phyloP scores from a whole-genome alignment of 352 stramenopile species.

The Pythium insidiosum region DNA sequence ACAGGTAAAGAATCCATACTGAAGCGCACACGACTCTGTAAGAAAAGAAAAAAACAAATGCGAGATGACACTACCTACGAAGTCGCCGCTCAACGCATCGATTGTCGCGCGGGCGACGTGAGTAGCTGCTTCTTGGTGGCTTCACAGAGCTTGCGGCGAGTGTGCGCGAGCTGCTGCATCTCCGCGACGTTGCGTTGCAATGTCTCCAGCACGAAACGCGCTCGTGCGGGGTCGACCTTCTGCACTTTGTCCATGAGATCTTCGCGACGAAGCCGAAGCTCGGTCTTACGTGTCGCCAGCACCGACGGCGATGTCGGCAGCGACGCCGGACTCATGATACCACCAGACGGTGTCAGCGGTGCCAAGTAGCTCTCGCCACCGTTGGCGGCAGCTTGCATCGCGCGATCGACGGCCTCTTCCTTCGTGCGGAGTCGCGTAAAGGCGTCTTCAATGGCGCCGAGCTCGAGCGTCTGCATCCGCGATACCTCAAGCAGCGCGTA shows the following conservation, averaged over 20 bases:
- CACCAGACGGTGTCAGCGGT: constrained; percentile 4
- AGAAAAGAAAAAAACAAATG: no score
- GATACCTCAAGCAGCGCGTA: constrained; percentile 72
- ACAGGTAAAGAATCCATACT: no score
- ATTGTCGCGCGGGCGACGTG: no score
- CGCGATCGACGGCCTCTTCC: constrained; percentile 36
- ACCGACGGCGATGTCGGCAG: constrained; percentile 17
- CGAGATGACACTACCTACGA: no score
- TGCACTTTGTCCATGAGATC: constrained; percentile 54
- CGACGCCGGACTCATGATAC: constrained; percentile 11
- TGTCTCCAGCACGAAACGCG: constrained; percentile 63
- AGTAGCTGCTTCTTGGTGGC: constrained; percentile 48
- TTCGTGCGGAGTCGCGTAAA: constrained; percentile 48
- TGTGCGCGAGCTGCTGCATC: constrained; percentile 66
- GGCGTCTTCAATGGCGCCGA: constrained; percentile 66
- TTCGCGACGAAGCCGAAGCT: constrained; percentile 35
- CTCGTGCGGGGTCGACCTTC: constrained; percentile 43
- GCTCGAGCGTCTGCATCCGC: constrained; percentile 72
- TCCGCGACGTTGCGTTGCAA: constrained; percentile 59
- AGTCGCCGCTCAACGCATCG: no score
- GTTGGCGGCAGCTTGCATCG: no score
- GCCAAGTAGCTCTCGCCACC: no score
- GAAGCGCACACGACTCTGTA: no score
- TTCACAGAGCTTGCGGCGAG: constrained; percentile 59
- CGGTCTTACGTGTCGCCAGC: constrained; percentile 30